Conservation (phyloP, 1,284 basidiomycete genomes). For the Stygiomarasmius scandens region DNA sequence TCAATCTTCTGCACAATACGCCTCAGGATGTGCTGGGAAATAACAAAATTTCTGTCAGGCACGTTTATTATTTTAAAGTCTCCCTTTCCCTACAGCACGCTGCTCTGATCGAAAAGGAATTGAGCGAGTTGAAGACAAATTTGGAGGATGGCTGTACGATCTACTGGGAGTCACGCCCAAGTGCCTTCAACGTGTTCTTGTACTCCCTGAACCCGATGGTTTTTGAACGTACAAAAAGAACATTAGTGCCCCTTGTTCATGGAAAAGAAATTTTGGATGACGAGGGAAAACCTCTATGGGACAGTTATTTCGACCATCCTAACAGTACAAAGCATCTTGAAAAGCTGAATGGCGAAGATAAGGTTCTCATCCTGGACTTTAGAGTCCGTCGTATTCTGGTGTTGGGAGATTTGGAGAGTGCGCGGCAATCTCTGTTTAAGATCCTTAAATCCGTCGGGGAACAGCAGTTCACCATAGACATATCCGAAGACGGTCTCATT, state of each 20-base stretch:
- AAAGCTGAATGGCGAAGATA: slow-evolving; percentile 32
- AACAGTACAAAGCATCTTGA: slow-evolving; percentile 39
- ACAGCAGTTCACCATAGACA: slow-evolving; percentile 29
- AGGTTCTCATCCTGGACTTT: slow-evolving; percentile 41
- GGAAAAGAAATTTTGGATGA: slow-evolving; percentile 38
- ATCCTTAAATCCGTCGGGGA: slow-evolving; percentile 37
- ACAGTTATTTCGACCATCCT: slow-evolving; percentile 45
- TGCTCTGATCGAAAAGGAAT: slow-evolving; percentile 21
- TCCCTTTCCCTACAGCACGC: slow-evolving; percentile 16
- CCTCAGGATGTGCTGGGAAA: slow-evolving; percentile 35
- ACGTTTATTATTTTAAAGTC: slow-evolving; percentile 29
- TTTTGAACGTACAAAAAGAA: slow-evolving; percentile 38
- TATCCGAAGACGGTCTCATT: slow-evolving; percentile 31
- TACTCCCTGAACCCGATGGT: slow-evolving; percentile 35
- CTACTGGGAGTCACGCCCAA: not conserved
- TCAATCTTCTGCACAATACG: slow-evolving; percentile 28
- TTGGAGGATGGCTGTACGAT: not conserved
- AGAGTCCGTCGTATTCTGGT: slow-evolving; percentile 38
- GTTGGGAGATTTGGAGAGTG: slow-evolving; percentile 35
- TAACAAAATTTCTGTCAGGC: slow-evolving; percentile 31
- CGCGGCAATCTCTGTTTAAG: slow-evolving; percentile 34
- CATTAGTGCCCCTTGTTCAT: slow-evolving; percentile 37
- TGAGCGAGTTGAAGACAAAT: slow-evolving; percentile 8
- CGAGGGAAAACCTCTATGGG: slow-evolving; percentile 40
- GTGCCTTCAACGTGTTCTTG: slow-evolving; percentile 34